Evolutionary conservation across 495 filamentous ascomycete genomes (phyloP).

Genomic region (Daldinia vernicosa): DNA sequence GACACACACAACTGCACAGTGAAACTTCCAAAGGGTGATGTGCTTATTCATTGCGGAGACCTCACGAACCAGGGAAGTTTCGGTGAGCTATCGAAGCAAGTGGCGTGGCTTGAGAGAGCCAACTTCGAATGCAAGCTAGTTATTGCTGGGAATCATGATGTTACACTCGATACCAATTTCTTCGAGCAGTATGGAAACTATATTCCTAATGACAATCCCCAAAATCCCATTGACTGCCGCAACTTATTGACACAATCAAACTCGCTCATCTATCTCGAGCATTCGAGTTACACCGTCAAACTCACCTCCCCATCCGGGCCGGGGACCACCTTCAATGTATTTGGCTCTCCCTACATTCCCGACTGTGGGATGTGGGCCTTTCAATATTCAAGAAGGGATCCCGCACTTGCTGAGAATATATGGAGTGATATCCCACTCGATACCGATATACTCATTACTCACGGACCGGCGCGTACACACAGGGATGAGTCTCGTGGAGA

Average conservation of each 20-base stretch:
- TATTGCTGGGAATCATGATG: slow-evolving; percentile 86
- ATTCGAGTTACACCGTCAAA: slow-evolving; percentile 66
- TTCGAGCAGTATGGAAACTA: slow-evolving; percentile 64
- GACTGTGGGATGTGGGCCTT: slow-evolving; percentile 74
- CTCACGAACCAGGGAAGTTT: slow-evolving; percentile 82
- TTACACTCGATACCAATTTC: slow-evolving; percentile 73
- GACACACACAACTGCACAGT: slow-evolving; percentile 83
- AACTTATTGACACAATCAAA: slow-evolving; percentile 62
- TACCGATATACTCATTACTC: slow-evolving; percentile 86
- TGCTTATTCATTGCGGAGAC: slow-evolving; percentile 92
- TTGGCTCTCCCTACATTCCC: slow-evolving; percentile 78
- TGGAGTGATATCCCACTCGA: slow-evolving; percentile 70
- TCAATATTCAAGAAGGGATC: slow-evolving; percentile 62
- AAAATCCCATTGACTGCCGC: slow-evolving; percentile 65
- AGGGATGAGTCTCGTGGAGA: slow-evolving; percentile 66
- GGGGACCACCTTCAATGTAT: slow-evolving; percentile 73
- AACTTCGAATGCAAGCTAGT: slow-evolving; percentile 86
- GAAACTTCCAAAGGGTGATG: slow-evolving; percentile 80
- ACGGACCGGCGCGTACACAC: slow-evolving; percentile 79
- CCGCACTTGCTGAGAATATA: slow-evolving; percentile 52
- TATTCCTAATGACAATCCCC: slow-evolving; percentile 68
- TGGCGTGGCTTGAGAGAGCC: slow-evolving; percentile 81
- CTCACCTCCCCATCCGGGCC: slow-evolving; percentile 67
- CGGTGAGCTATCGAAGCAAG: slow-evolving; percentile 62
- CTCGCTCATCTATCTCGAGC: slow-evolving; percentile 71